phyloP scores from a whole-genome alignment of 1,139 yeast genomes.

The Sugiyamaella novakii region DNA sequence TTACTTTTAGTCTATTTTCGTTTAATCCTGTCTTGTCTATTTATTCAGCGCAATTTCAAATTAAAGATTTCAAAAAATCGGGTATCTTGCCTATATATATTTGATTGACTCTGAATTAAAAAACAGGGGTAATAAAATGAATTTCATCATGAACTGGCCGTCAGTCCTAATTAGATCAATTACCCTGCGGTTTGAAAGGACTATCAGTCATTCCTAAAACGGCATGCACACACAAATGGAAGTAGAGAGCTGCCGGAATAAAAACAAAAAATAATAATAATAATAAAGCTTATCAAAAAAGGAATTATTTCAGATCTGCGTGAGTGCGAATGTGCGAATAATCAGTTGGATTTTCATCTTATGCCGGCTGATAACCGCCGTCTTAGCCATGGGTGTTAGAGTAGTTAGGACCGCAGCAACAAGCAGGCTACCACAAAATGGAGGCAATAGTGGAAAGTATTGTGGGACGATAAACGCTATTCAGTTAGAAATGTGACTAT shows the following conservation, averaged over 20 bases:
- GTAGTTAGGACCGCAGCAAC: background rate
- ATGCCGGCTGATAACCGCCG: constrained; percentile 13
- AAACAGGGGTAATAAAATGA: constrained; percentile 12
- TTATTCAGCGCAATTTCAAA: no score
- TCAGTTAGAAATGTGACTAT: no score
- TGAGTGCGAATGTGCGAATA: no score
- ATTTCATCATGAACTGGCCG: constrained; percentile 9
- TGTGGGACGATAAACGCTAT: no score
- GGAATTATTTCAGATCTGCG: no score
- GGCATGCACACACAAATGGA: constrained; percentile 17
- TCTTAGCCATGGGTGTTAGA: background rate
- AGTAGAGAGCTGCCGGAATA: no score
- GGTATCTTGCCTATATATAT: background rate
- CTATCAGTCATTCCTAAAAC: constrained; percentile 11
- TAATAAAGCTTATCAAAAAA: constrained; percentile 1
- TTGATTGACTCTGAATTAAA: background rate
- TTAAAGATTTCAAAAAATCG: no score
- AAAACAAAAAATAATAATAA: no score
- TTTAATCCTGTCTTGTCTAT: no score
- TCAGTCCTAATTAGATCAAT: background rate
- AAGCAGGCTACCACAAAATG: background rate
- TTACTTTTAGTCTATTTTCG: no score
- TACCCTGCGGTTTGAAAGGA: background rate
- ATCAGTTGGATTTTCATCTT: constrained; percentile 10
- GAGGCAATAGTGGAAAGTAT: background rate